These are phyloP conservation scores for Mycena alexandri DNA, from an alignment of 768 basidiomycete genomes.

Conservation along the genomic window DNA sequence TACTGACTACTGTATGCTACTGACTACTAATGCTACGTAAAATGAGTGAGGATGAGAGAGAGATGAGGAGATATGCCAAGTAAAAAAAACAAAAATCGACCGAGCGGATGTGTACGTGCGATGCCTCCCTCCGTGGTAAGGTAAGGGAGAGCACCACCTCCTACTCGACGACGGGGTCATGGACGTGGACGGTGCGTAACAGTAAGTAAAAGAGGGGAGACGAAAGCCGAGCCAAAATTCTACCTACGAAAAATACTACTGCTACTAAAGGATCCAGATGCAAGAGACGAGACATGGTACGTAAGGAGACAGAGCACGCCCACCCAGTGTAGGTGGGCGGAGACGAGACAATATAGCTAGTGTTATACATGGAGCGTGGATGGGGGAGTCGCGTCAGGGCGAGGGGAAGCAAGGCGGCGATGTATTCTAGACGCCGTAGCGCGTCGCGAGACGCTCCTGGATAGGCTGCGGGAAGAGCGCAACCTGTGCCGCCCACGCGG, in stretches of 20 bases:
- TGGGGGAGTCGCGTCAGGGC: background rate
- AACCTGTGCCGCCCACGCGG: slow-evolving; percentile 89
- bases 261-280: slow-evolving; percentile 62
- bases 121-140: background rate
- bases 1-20: slow-evolving; percentile 48
- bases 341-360: slow-evolving; percentile 28
- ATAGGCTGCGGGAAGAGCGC: slow-evolving; percentile 89
- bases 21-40: slow-evolving; percentile 59
- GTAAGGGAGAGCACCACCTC: background rate
- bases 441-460: slow-evolving; percentile 85
- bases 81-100: slow-evolving; percentile 21
- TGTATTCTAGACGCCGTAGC: slow-evolving; percentile 82
- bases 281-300: slow-evolving; percentile 52
- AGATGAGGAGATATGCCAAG: slow-evolving; percentile 43
- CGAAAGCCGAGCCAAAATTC: slow-evolving; percentile 12
- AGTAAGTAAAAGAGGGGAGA: slow-evolving; percentile 10
- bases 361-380: slow-evolving; percentile 22
- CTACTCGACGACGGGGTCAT: no score
- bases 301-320: slow-evolving; percentile 16
- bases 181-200: slow-evolving; percentile 30
- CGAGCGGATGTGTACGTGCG: background rate
- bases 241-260: slow-evolving; percentile 47
- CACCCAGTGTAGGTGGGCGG: slow-evolving; percentile 5
- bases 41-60: slow-evolving; percentile 45
- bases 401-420: background rate